These are phyloP conservation scores for Nemania sp. DNA, from an alignment of 2,329 filamentous ascomycete genomes.

Conservation along the genomic window DNA sequence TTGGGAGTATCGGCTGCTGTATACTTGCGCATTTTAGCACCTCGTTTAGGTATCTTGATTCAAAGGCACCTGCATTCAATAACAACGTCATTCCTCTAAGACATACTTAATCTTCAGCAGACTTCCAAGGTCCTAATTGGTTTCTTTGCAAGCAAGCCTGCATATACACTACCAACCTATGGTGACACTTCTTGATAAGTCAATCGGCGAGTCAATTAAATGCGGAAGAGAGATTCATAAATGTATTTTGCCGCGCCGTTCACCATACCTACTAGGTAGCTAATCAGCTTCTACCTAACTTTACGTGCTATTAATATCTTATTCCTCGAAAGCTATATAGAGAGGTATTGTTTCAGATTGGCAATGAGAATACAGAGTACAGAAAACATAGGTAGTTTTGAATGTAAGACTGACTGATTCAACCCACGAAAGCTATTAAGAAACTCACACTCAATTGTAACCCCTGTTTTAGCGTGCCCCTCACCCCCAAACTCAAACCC, in stretches of 20 bases:
- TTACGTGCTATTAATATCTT: background rate
- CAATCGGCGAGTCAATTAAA: background rate
- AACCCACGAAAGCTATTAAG: background rate
- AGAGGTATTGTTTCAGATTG: too few relatives aligned
- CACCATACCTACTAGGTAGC: background rate
- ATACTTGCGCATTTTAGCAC: too few relatives aligned
- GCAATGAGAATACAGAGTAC: too few relatives aligned
- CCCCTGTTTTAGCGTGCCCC: background rate
- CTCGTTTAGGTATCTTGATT: too few relatives aligned
- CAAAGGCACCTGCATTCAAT: too few relatives aligned
- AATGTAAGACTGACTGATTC: background rate
- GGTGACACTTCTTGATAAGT: too few relatives aligned
- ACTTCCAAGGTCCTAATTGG: background rate
- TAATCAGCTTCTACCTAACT: background rate
- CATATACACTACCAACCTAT: too few relatives aligned
- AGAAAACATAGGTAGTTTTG: too few relatives aligned
- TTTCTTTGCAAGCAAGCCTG: too few relatives aligned
- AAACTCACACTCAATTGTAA: background rate
- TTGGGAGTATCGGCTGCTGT: too few relatives aligned
- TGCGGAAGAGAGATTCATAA: background rate
- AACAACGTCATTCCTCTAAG: background rate
- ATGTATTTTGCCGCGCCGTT: background rate
- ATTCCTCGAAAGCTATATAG: too few relatives aligned
- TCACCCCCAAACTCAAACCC: background rate
- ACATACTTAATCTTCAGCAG: slow-evolving; percentile 1